Evolutionary conservation across 768 basidiomycete genomes (phyloP), one percentile per base, ranked within the genome.

Genomic region (Lactarius pseudohatsudake): DNA sequence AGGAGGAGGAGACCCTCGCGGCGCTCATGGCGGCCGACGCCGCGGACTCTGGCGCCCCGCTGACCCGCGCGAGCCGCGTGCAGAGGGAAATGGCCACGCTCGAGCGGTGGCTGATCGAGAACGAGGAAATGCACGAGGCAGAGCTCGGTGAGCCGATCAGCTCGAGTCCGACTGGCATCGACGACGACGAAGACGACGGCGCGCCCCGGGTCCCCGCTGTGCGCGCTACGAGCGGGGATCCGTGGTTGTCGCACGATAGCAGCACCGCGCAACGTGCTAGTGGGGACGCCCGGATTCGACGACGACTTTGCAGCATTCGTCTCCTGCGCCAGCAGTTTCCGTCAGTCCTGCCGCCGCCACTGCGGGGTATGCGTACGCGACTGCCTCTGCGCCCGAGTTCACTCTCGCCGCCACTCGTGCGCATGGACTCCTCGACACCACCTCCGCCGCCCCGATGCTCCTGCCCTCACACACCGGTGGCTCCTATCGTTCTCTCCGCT

Each of bases 231-330:
- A 45, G 41, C 10, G 26, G 40, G 22, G 67, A 69, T 38, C 72
- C 72, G 3, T 76, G 76, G 65, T 56, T 40, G 3, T 30, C 56
- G 6, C 47, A 50, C 22, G 22, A 22, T 15, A 40, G 62, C 30
- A 36, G 22, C 6, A 55, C 71, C 3, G 20, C 71, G 15, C 22
- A 34, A 64, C 34, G 62, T 36, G 30, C 28, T 26, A 22, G 54
- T 28, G 28, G 64, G 64, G 28, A 13, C 28, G n/a, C 64, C 70
- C 28, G 80, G 82, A 18, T 85, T 94, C 70, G 92, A 93, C 62
- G 92, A 94, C 72, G 89, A 94, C 74, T 94, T 94, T 72, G 82
- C 86, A 2, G 86, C 84, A 34, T 91, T 91, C 68, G 82, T 91
- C 20, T 86, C 88, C 38, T n/a, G 88, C 88, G n/a, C 84, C 78